Conservation (phyloP, 2,329 filamentous ascomycete species). For the Fusarium subtropicale region DNA sequence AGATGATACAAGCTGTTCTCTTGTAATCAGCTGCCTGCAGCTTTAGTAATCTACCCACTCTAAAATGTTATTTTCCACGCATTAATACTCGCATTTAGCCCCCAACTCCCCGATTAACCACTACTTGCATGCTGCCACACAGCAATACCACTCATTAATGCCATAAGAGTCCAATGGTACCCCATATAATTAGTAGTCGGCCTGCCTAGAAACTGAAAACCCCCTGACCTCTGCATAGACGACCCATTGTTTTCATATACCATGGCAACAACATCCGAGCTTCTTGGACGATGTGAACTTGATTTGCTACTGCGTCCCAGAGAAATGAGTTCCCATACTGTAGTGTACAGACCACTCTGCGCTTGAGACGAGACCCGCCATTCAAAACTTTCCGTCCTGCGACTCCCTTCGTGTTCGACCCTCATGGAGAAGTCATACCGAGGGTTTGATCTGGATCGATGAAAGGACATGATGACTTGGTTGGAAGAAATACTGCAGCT, state of each 20-base stretch:
- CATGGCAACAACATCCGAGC: constrained; percentile 26
- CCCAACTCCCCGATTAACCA: neutral
- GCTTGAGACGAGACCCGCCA: constrained; percentile 22
- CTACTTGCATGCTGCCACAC: constrained; percentile 9
- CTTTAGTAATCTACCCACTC: neutral
- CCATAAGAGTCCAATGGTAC: constrained; percentile 31
- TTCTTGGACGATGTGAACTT: neutral
- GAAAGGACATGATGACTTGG: constrained; percentile 14
- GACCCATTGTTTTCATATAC: constrained; percentile 10
- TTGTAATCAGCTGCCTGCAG: neutral
- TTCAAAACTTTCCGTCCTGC: constrained; percentile 25
- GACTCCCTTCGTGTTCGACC: constrained; percentile 7
- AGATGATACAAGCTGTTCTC: neutral
- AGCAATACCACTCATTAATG: constrained; percentile 19
- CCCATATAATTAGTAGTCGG: constrained; percentile 23
- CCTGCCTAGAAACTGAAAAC: constrained; percentile 20
- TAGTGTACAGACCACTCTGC: neutral
- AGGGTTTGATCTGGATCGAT: neutral
- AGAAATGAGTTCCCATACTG: constrained; percentile 32
- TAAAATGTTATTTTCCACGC: neutral
- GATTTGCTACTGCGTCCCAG: constrained; percentile 5
- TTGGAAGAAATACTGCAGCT: constrained; percentile 9
- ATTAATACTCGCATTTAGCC: neutral
- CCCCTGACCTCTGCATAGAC: neutral
- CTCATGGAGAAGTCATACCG: constrained; percentile 30